Evolutionary conservation across 495 filamentous ascomycete species (phyloP), one percentile per base, ranked within the genome.

Genomic region (Antarctomyces pellizariae): DNA sequence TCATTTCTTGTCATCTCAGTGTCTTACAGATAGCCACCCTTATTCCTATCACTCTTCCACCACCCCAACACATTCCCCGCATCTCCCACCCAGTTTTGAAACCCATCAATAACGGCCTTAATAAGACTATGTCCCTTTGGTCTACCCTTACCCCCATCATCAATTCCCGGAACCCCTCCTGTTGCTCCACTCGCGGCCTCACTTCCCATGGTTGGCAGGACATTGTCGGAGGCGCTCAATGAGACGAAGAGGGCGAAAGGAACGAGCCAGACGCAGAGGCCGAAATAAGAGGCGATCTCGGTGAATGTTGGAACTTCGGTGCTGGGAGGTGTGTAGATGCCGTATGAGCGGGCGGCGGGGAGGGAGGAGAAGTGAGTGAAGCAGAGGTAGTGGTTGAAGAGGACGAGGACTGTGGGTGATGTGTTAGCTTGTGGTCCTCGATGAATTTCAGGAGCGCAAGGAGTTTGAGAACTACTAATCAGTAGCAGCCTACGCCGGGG

Each of bases 301-400:
- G 82, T 83, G 48, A 97, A 97, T 18, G 65, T 71, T 2, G 86
- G 86, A 29, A 79, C 25, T 18, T 30, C 13, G 30, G 29, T 50
- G 28, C 71, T 56, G 7, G 53, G 48, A 20, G 63, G 48, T 26
- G 38, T 67, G 46, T 71, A 67, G 32, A 64, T 65, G 29, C 35
- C 25, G 30, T 28, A 16, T 18, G 25, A 26, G 22, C 30, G 8
- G 34, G 37, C 7, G 40, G 50, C 21, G 36, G 47, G 31, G 18
- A 42, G 29, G 16, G 62, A 53, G 11, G 78, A 84, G 49, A 97
- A 95, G 48, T 92, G 73, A 22, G 63, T 68, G 55, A 97, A 95
- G 84, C 86, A 97, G 25, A 93, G 59, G 53, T 75, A 89, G 48
- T 97, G 86, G 49, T 97, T 93, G n/a, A 74, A 34, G 10, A 89